Base-by-base conservation (phyloP, 2,329 filamentous ascomycete species). In the Penicillium italicum region DNA sequence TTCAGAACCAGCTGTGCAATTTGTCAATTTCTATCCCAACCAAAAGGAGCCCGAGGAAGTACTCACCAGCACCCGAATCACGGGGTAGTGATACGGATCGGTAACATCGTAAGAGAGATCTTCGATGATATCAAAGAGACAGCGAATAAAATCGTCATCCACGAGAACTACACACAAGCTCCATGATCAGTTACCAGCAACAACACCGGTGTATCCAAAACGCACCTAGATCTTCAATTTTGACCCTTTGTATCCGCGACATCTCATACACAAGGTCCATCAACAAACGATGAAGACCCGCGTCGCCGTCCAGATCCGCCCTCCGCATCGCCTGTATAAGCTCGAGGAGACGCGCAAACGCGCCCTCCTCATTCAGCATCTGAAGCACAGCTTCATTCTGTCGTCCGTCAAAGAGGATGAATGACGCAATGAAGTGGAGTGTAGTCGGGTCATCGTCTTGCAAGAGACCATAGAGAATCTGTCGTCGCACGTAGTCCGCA, bases 241-340 rank as follows among this genome's bases (percentile, higher is more conserved):
- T 86, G 57, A 99, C 77, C 60, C 86, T 84, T 74, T 97, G 91
- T 71, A 97, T 91, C 58, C 95, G 84, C 42, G 91, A 92, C 89
- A 97, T 97, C 78, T 97, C 94, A 75, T 96, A 99, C 70, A 97
- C 82, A 54, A 99, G 78, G 73, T 97, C 89, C 66, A 99, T 80
- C 50, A 97, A 79, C 59, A 94, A 77, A 34, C 88, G 85, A 75
- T 97, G 90, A 58, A 97, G 79, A 50, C 84, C 81, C 24, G 84
- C 80, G 68, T 63, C 66, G 57, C 64, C 64, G 33, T 67, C 64
- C 42, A 63, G 64, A 51, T 85, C 79, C 37, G 87, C 82, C 61
- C 76, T 72, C 48, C 80, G 81, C 59, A 82, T 82, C 41, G 78
- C 80, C 67, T 87, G 83, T 66, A 97, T 87, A 62, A 99, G 78